Evolutionary conservation across 768 basidiomycete species (phyloP), one percentile per base, ranked within the genome.

Genomic region (Termitomyces sp.): DNA sequence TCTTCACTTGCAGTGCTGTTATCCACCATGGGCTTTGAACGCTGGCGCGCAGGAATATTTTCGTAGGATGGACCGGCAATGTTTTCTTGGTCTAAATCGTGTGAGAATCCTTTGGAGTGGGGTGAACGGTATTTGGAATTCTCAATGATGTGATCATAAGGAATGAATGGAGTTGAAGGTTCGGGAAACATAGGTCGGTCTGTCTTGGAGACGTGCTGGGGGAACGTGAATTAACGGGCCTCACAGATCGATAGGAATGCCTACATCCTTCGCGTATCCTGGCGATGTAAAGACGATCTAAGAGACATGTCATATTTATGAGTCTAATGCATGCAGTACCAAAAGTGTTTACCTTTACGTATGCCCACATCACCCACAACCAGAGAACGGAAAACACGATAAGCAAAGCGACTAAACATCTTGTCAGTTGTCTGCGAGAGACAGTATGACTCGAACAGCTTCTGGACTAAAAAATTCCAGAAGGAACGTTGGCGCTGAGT

Each of bases 331-430:
- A n/a, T 55, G 57, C 55, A 54, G 46, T 43, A 4, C 32, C 36
- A 18, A 26, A 42, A 8, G 3, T 7, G 9, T 22, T 52, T 56
- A 91, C 92, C 80, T 81, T 84, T 22, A 80, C 56, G 72, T 95
- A 96, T 14, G 86, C 80, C 92, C 92, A 94, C 0, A 86, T 45
- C 77, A 84, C 79, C 81, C 92, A 82, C n/a, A 86, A 61, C 47
- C 81, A 82, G 22, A 95, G 65, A 5, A 89, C 57, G 38, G 72
- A 73, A 65, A 86, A 94, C 0, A 86, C 78, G 2, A 80, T 76
- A 52, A 94, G 67, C 57, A 90, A 78, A 3, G 75, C 84, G 59
- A 90, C 92, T 94, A 50, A n/a, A 56, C 48, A 58, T 46, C 22
- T 22, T 14, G 18, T 20, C 42, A 61, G 51, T 67, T 60, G 40